These are phyloP conservation scores for Triticum timopheevii DNA, from an alignment of 176 grass and related monocot species.

Conservation along the genomic window DNA sequence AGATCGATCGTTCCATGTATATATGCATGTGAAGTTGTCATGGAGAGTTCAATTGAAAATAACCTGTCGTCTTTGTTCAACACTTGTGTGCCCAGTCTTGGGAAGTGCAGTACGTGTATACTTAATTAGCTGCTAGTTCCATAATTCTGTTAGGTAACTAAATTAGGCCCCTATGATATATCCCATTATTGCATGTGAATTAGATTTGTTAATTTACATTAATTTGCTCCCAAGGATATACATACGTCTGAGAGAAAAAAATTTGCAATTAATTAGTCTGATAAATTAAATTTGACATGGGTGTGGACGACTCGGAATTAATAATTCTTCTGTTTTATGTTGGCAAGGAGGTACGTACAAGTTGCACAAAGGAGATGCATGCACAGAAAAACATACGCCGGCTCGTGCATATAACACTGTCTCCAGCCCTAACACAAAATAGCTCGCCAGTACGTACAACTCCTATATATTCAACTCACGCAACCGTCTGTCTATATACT, in stretches of 20 bases:
- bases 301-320: background rate
- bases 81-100: background rate
- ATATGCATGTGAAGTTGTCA: background rate
- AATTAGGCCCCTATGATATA: background rate
- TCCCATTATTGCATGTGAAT: no score
- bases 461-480: background rate
- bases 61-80: background rate
- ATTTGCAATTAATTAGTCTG: no score
- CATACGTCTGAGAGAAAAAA: no score
- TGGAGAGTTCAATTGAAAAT: background rate
- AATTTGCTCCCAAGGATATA: no score
- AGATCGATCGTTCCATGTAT: background rate
- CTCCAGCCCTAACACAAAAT: background rate
- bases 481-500: background rate
- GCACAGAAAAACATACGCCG: conserved; percentile 28
- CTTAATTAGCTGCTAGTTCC: background rate
- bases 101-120: background rate
- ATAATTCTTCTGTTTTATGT: background rate
- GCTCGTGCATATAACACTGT: background rate
- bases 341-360: no score
- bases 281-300: background rate
- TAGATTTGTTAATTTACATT: no score
- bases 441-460: background rate
- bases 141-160: background rate
- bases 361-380: background rate